Evolutionary conservation across 805 yeast species (phyloP).

Genomic region (Metschnikowia cerradonensis): DNA sequence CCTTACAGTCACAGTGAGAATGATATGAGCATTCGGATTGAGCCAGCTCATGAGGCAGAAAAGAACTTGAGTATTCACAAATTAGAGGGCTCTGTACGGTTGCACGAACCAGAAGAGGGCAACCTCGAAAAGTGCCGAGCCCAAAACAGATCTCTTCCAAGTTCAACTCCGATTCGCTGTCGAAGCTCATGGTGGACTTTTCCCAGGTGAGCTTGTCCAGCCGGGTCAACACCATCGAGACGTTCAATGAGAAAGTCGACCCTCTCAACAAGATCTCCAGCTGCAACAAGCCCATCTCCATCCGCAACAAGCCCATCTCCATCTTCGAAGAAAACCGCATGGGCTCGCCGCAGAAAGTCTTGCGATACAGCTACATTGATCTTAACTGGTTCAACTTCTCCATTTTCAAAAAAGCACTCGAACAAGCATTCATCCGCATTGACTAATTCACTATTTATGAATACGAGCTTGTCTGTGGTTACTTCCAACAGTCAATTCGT

Average conservation of each 20-base stretch:
- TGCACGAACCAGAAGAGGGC: not conserved
- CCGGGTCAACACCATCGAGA: constrained; percentile 25
- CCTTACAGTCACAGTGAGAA: not conserved
- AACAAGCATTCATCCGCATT: constrained; percentile 7
- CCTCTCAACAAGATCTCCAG: constrained; percentile 36
- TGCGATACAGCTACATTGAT: constrained; percentile 30
- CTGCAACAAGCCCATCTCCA: constrained; percentile 32
- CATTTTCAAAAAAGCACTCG: constrained; percentile 22
- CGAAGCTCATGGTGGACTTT: constrained; percentile 16
- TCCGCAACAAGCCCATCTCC: constrained; percentile 30
- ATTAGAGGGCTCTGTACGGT: not conserved
- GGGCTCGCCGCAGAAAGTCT: constrained; percentile 35
- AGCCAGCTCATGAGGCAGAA: not conserved
- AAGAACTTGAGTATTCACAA: not conserved
- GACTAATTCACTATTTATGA: constrained; percentile 13
- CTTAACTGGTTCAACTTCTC: constrained; percentile 40
- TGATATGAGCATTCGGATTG: not conserved
- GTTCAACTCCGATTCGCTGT: constrained; percentile 6
- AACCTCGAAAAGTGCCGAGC: not conserved
- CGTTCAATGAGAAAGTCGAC: constrained; percentile 38
- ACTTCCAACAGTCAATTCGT: too few relatives aligned
- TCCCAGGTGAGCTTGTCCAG: constrained; percentile 17
- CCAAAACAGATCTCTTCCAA: constrained; percentile 7
- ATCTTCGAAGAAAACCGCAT: constrained; percentile 37
- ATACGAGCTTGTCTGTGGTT: constrained; percentile 17